Percentiles rank a stretch among this genome's conserved stretches.
phyloP scores from a whole-genome alignment of 1,284 basidiomycete genomes.

The Microbotryomycetes sp. region DNA sequence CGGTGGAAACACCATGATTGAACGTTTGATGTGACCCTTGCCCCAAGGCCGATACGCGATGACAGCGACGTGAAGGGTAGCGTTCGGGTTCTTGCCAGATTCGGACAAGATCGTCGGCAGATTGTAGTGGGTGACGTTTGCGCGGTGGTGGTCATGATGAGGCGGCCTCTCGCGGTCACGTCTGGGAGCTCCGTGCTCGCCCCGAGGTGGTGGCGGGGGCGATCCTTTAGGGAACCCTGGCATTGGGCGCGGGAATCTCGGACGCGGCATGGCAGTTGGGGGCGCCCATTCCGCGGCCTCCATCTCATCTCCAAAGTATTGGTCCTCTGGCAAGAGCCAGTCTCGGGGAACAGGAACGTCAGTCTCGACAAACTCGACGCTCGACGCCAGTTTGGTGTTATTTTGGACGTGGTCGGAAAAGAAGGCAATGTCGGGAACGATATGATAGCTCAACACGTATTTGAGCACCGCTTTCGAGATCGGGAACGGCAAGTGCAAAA shows the following conservation, averaged over 20 bases:
- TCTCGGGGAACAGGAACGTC: slow-evolving; percentile 12
- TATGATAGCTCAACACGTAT: slow-evolving; percentile 32
- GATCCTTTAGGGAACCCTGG: background rate
- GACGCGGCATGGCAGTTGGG: background rate
- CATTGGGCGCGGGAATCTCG: background rate
- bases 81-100: slow-evolving; percentile 24
- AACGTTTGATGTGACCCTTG: slow-evolving; percentile 26
- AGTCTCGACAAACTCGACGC: background rate
- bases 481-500: slow-evolving; percentile 36
- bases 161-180: background rate
- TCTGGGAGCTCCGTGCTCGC: slow-evolving; percentile 9
- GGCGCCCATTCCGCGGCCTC: background rate
- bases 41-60: slow-evolving; percentile 30
- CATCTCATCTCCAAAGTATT: background rate
- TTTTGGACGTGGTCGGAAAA: slow-evolving; percentile 33
- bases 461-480: slow-evolving; percentile 29
- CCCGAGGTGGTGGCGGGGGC: slow-evolving; percentile 1
- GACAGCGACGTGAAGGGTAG: slow-evolving; percentile 33
- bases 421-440: slow-evolving; percentile 34
- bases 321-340: background rate
- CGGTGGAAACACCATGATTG: slow-evolving; percentile 22
- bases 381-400: slow-evolving; percentile 9
- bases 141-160: slow-evolving; percentile 6
- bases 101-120: slow-evolving; percentile 33
- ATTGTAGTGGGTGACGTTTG: slow-evolving; percentile 31